Conservation (phyloP, 2,329 filamentous ascomycete species). For the Amauroascus verrucosus region DNA sequence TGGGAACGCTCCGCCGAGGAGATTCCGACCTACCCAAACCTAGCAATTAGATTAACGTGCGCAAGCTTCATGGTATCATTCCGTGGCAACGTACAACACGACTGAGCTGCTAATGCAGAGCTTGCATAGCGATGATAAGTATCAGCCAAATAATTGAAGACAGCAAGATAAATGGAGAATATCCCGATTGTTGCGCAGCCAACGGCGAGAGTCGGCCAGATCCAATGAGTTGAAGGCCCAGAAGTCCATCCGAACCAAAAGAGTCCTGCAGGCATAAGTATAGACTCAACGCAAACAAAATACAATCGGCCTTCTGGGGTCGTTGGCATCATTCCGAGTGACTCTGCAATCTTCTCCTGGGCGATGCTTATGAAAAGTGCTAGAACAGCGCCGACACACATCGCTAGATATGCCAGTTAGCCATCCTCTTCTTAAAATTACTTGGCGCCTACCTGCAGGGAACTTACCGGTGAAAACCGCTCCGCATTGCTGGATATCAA, state of each 20-base stretch:
- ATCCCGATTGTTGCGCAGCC: slow-evolving; percentile 73
- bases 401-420: slow-evolving; percentile 35
- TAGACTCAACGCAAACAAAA: slow-evolving; percentile 66
- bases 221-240: slow-evolving; percentile 55
- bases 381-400: slow-evolving; percentile 56
- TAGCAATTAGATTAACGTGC: not conserved
- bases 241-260: slow-evolving; percentile 72
- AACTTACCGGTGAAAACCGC: slow-evolving; percentile 53
- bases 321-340: slow-evolving; percentile 36
- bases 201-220: slow-evolving; percentile 59
- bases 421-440: not conserved
- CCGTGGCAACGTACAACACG: slow-evolving; percentile 48
- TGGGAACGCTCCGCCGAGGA: slow-evolving; percentile 72
- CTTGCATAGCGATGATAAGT: slow-evolving; percentile 76
- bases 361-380: slow-evolving; percentile 60
- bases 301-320: slow-evolving; percentile 71
- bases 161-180: slow-evolving; percentile 73
- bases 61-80: not conserved
- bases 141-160: slow-evolving; percentile 89
- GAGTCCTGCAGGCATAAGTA: slow-evolving; percentile 65
- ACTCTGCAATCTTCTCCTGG: slow-evolving; percentile 57
- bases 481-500: slow-evolving; percentile 57
- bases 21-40: slow-evolving; percentile 49
- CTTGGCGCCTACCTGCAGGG: not conserved
- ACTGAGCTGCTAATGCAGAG: slow-evolving; percentile 76